These are phyloP conservation scores for Andrographis paniculata DNA, from an alignment of 305 asterid genomes.

Conservation along the genomic window DNA sequence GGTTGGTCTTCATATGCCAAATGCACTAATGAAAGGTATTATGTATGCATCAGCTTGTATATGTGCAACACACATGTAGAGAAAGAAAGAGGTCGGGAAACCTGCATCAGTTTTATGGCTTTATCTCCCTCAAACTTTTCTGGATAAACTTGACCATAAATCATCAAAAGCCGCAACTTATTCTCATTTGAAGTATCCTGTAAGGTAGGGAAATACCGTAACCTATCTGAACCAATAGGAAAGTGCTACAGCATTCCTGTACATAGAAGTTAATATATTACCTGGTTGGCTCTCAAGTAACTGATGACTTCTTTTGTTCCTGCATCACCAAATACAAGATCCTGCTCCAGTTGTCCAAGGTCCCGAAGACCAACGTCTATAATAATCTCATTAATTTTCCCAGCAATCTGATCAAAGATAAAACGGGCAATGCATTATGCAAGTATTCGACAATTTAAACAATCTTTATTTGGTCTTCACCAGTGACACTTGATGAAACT, in stretches of 20 bases:
- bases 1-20: conserved; percentile 1
- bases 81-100: conserved; percentile 19
- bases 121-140: conserved; percentile 96
- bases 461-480: conserved; percentile 5
- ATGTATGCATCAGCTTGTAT: background rate
- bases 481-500: conserved; percentile 6
- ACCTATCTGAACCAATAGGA: background rate
- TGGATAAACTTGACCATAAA: conserved; percentile 78
- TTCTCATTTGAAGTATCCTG: conserved; percentile 61
- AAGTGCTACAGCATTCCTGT: conserved; percentile 3
- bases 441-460: background rate
- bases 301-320: conserved; percentile 89
- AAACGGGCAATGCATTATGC: conserved; percentile 13
- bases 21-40: background rate
- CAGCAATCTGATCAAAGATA: conserved; percentile 69
- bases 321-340: conserved; percentile 97
- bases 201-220: conserved; percentile 16
- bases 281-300: conserved; percentile 63
- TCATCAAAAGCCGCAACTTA: conserved; percentile 84
- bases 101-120: conserved; percentile 94
- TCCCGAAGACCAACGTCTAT: conserved; percentile 68
- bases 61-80: background rate
- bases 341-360: conserved; percentile 98
- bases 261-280: conserved; percentile 21
- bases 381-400: conserved; percentile 62